A percentile compares a stretch with the other conserved stretches of the same genome.
Evolutionary conservation across 257 asterid genomes (phyloP).

Genomic region (Gentiana straminea): DNA sequence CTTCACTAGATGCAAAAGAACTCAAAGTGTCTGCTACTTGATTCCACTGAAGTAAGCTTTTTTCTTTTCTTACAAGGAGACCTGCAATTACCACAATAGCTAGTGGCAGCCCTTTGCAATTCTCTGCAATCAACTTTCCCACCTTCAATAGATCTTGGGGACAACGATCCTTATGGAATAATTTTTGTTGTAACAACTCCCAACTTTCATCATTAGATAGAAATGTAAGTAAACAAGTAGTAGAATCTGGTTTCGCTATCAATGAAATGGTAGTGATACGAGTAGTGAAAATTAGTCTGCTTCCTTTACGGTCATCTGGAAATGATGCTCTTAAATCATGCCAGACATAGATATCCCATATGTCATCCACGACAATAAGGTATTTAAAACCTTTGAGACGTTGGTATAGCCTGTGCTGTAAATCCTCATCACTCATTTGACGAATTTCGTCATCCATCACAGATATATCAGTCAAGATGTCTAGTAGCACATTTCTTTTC

Average conservation of each 20-base stretch:
- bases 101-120: slow-evolving; percentile 4
- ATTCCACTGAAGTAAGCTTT: background rate
- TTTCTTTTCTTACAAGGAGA: background rate
- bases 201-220: background rate
- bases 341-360: slow-evolving; percentile 2
- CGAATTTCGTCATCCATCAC: background rate
- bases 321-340: background rate
- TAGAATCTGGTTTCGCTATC: background rate
- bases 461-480: background rate
- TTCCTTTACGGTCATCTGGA: slow-evolving; percentile 2
- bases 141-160: background rate
- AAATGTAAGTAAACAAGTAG: too few species aligned
- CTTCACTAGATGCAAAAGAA: background rate
- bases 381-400: background rate
- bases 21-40: background rate
- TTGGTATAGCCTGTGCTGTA: background rate
- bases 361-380: slow-evolving; percentile 3
- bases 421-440: background rate
- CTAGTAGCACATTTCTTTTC: background rate
- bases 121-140: background rate
- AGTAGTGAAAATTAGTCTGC: slow-evolving; percentile 1
- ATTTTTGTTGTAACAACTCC: background rate
- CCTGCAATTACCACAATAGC: slow-evolving; percentile 1
- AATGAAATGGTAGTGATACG: background rate
- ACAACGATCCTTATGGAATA: background rate